These are phyloP conservation scores for Choanephora cucurbitarum DNA, from an alignment of 371 early-diverging fungal species.

Conservation along the genomic window DNA sequence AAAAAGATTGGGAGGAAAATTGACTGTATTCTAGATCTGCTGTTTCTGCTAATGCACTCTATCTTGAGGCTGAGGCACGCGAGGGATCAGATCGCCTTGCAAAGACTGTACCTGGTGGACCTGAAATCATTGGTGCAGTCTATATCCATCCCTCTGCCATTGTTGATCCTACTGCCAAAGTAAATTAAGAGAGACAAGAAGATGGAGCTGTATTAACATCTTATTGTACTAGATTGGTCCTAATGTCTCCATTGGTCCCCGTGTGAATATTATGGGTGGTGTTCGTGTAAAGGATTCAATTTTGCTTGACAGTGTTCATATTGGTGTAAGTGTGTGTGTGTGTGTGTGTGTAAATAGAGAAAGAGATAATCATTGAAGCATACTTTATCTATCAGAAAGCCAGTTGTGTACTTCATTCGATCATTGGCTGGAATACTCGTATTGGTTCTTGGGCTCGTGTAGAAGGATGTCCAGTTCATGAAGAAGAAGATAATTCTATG, in stretches of 20 bases:
- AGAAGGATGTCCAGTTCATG: conserved; percentile 79
- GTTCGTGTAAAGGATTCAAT: conserved; percentile 95
- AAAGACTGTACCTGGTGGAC: conserved; percentile 50
- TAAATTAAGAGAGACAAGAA: conserved; percentile 18
- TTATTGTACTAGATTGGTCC: conserved; percentile 92
- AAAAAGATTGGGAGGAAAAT: too few species aligned
- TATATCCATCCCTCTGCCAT: conserved; percentile 94
- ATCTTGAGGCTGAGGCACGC: conserved; percentile 74
- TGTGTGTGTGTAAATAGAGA: conserved; percentile 40
- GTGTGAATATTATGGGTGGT: conserved; percentile 91
- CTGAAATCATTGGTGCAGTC: conserved; percentile 89
- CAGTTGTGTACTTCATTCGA: conserved; percentile 85
- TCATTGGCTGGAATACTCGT: conserved; percentile 95
- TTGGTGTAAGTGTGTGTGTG: conserved; percentile 88
- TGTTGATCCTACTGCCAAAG: conserved; percentile 91
- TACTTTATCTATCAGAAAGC: conserved; percentile 34
- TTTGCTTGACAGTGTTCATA: conserved; percentile 91
- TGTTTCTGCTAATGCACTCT: conserved; percentile 89
- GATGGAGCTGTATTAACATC: background rate
- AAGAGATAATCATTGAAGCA: background rate
- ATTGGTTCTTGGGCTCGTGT: conserved; percentile 94
- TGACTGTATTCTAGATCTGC: too few species aligned
- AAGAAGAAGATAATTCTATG: conserved; percentile 61
- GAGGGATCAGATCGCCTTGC: conserved; percentile 69
- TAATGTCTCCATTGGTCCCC: conserved; percentile 95